Evolutionary conservation across 2,329 filamentous ascomycete species (phyloP).

Genomic region (Fusarium pilosicola): DNA sequence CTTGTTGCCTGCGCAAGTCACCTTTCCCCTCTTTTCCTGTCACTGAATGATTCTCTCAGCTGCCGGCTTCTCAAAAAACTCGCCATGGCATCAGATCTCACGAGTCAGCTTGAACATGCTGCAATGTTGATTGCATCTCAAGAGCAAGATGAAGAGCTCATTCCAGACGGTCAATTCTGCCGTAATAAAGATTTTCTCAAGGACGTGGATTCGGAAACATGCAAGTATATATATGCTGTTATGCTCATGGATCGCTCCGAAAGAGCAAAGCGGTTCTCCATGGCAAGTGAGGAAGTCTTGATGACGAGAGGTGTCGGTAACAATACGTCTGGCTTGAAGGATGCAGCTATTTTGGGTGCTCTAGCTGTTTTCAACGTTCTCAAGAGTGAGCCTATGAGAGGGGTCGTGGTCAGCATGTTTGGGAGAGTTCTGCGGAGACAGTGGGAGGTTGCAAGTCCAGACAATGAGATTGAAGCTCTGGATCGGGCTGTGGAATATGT

Average conservation of each 20-base stretch:
- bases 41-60: accelerated
- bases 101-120: background rate
- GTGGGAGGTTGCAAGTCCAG: background rate
- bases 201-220: background rate
- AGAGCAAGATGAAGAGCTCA: background rate
- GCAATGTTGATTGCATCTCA: background rate
- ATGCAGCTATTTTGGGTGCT: background rate
- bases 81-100: background rate
- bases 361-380: background rate
- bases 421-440: background rate
- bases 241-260: background rate
- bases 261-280: background rate
- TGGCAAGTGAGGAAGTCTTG: background rate
- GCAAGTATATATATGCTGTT: background rate
- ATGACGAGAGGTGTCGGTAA: background rate
- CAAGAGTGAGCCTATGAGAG: background rate
- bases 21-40: background rate
- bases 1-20: background rate
- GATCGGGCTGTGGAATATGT: background rate
- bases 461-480: accelerated
- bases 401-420: background rate
- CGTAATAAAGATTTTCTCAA: background rate
- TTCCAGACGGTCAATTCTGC: background rate
- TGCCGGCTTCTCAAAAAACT: background rate
- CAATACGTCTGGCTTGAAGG: background rate